Evolutionary conservation across 2,329 filamentous ascomycete species (phyloP).

Genomic region (Periconia macrospinosa): DNA sequence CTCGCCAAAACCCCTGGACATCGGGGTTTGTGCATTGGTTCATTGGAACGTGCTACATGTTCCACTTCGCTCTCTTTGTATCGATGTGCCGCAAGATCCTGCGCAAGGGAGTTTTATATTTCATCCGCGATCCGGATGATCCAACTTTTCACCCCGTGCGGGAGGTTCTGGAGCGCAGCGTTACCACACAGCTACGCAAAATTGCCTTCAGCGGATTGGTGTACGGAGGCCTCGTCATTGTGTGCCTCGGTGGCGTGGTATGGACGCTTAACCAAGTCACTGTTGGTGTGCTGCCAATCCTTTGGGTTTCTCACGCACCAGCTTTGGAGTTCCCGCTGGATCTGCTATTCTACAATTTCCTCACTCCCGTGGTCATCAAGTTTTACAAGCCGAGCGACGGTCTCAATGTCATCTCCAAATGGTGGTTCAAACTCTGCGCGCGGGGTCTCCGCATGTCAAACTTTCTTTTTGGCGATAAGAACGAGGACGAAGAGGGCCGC

Average conservation of each 20-base stretch:
- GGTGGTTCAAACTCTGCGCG: constrained; percentile 94
- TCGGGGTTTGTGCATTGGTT: constrained; percentile 99
- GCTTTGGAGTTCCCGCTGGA: constrained; percentile 94
- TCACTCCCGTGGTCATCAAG: constrained; percentile 84
- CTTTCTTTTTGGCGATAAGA: constrained; percentile 88
- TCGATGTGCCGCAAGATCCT: constrained; percentile 99
- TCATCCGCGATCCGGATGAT: constrained; percentile 96
- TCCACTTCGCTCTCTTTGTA: constrained; percentile 97
- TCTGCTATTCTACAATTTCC: constrained; percentile 92
- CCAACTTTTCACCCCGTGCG: constrained; percentile 97
- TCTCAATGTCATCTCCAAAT: constrained; percentile 82
- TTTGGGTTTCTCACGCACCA: constrained; percentile 90
- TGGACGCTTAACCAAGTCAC: constrained; percentile 78
- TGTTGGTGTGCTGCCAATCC: constrained; percentile 78
- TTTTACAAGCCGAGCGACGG: constrained; percentile 84
- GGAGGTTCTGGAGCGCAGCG: constrained; percentile 90
- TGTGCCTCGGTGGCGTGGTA: constrained; percentile 93
- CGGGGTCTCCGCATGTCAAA: constrained; percentile 78
- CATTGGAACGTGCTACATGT: constrained; percentile 98
- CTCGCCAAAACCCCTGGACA: constrained; percentile 76
- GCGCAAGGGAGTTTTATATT: constrained; percentile 92
- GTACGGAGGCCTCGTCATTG: constrained; percentile 87
- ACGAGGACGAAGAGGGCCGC: constrained; percentile 77
- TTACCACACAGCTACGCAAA: constrained; percentile 90
- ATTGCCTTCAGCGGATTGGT: constrained; percentile 95